Evolutionary conservation across 1,139 yeast genomes (phyloP).

Genomic region (Scheffersomyces cryptocercus): DNA sequence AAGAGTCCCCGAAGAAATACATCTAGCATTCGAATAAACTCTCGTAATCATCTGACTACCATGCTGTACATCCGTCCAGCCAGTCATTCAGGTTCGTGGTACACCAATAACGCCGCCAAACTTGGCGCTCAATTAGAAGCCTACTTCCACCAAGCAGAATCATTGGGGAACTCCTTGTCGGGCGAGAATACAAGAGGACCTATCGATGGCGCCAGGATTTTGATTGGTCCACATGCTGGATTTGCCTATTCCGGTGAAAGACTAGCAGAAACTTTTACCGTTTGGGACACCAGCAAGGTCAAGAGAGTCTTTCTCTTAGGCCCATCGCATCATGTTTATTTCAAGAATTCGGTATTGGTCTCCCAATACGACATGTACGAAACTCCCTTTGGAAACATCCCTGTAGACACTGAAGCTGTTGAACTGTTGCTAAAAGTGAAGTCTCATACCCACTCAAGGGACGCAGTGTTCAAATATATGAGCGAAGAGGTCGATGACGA

Average conservation of each 20-base stretch:
- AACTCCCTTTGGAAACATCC: constrained; percentile 80
- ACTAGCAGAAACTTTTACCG: constrained; percentile 74
- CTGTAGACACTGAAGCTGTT: constrained; percentile 57
- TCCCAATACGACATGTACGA: constrained; percentile 57
- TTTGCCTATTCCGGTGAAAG: constrained; percentile 78
- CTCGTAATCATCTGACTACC: background rate
- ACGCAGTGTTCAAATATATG: constrained; percentile 55
- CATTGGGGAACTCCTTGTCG: background rate
- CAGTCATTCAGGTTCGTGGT: constrained; percentile 92
- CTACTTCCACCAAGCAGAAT: constrained; percentile 33
- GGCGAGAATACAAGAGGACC: constrained; percentile 8
- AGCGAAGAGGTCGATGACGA: constrained; percentile 63
- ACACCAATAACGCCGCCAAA: constrained; percentile 45
- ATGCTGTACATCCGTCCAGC: constrained; percentile 54
- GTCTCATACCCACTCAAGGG: constrained; percentile 12
- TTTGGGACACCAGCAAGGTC: constrained; percentile 60
- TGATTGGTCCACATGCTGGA: constrained; percentile 84
- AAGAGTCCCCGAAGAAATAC: too few species aligned
- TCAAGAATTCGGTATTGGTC: constrained; percentile 58
- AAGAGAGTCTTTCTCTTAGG: constrained; percentile 80
- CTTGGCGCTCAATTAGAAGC: constrained; percentile 52
- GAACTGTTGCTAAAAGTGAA: constrained; percentile 30
- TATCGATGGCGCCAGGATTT: constrained; percentile 61
- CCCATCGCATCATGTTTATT: constrained; percentile 93
- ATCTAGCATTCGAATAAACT: too few species aligned